These are phyloP conservation scores for Mycosarcoma mackinlayi DNA, from an alignment of 1,284 basidiomycete genomes.

Conservation along the genomic window DNA sequence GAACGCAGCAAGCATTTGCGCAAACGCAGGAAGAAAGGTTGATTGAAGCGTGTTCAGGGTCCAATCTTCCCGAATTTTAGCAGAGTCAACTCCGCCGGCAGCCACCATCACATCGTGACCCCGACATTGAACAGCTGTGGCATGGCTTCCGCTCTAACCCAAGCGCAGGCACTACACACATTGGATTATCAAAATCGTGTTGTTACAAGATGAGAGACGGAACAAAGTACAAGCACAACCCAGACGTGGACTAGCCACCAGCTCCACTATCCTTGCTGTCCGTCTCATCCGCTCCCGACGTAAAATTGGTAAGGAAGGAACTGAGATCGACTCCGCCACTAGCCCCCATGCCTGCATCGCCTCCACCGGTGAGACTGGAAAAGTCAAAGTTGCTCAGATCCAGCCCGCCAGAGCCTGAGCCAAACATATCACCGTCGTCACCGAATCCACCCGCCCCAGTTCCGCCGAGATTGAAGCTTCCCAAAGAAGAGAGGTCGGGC, in stretches of 20 bases:
- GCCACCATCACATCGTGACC: too few species aligned
- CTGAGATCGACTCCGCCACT: slow-evolving; percentile 63
- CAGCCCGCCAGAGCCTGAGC: slow-evolving; percentile 14
- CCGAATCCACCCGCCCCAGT: slow-evolving; percentile 1
- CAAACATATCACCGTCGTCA: slow-evolving; percentile 32
- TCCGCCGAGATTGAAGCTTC: slow-evolving; percentile 18
- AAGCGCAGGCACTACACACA: neutral
- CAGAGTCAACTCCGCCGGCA: neutral
- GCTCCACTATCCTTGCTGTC: slow-evolving; percentile 61
- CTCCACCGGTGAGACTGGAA: slow-evolving; percentile 32
- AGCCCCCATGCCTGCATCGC: slow-evolving; percentile 66
- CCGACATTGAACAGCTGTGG: too few species aligned
- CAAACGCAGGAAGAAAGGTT: neutral
- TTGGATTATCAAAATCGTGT: neutral
- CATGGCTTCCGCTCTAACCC: too few species aligned
- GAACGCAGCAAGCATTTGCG: neutral
- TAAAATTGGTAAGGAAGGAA: slow-evolving; percentile 67
- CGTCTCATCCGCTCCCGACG: slow-evolving; percentile 39
- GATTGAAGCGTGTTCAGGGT: slow-evolving; percentile 27
- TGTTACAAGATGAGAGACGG: slow-evolving; percentile 3
- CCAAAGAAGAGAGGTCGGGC: slow-evolving; percentile 22
- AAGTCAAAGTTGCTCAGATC: slow-evolving; percentile 51
- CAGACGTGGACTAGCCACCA: too few species aligned
- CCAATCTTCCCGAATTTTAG: slow-evolving; percentile 29
- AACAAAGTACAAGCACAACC: slow-evolving; percentile 38